These are phyloP conservation scores for Amphibolis antarctica DNA, from an alignment of 106 monocot genomes.

Conservation along the genomic window DNA sequence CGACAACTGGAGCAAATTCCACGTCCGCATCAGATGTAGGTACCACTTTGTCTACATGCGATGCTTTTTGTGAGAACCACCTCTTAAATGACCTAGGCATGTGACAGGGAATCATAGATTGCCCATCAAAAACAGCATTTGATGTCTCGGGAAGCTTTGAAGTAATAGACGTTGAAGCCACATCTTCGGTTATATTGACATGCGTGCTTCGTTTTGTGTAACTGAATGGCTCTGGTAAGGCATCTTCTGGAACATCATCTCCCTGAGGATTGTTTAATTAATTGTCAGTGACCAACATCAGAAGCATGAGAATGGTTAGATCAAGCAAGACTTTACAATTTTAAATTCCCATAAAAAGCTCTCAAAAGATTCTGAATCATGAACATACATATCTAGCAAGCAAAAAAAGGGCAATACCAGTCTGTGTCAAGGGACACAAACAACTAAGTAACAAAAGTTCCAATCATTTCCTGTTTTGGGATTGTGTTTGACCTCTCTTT, in stretches of 20 bases:
- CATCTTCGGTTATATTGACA: not conserved
- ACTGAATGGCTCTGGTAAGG: slow-evolving; percentile 22
- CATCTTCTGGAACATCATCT: slow-evolving; percentile 17
- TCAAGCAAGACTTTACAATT: no score
- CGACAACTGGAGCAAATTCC: not conserved
- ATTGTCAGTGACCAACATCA: not conserved
- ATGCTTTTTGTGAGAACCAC: slow-evolving; percentile 9
- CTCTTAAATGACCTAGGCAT: slow-evolving; percentile 14
- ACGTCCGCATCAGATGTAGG: not conserved
- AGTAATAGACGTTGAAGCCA: not conserved
- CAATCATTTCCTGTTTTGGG: no score
- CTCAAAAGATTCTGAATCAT: not conserved
- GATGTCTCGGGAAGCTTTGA: not conserved
- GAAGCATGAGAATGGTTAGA: not conserved
- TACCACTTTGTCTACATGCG: not conserved
- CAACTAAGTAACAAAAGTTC: no score
- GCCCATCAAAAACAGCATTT: not conserved
- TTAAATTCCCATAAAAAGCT: not conserved
- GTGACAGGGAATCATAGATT: slow-evolving; percentile 10
- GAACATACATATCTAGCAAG: not conserved
- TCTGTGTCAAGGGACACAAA: no score
- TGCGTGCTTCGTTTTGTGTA: not conserved
- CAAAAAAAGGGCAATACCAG: no score
- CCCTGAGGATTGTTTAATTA: slow-evolving; percentile 5
- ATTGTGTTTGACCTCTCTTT: no score